Percentiles rank a stretch among this genome's conserved stretches.
Conservation (phyloP, 805 yeast species). For the Yarrowia hollandica region DNA sequence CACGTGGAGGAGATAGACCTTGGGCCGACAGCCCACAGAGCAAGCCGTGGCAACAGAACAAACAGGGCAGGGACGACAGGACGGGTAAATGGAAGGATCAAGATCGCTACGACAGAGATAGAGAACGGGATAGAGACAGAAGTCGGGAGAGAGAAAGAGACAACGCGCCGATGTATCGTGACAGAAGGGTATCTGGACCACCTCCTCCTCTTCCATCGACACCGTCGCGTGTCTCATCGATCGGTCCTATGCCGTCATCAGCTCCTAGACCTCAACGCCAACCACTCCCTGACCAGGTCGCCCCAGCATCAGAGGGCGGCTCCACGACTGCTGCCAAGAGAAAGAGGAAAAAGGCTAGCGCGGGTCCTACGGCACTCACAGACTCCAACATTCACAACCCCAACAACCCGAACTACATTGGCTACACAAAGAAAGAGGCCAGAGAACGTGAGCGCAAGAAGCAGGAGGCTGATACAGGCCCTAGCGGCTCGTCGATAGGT, state of each 20-base stretch:
- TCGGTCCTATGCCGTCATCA: background rate
- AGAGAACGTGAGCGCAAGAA: background rate
- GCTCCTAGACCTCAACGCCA: background rate
- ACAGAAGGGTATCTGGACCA: background rate
- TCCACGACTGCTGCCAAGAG: background rate
- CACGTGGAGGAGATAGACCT: background rate
- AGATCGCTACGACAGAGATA: background rate
- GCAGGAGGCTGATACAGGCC: background rate
- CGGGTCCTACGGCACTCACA: background rate
- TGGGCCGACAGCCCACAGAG: background rate
- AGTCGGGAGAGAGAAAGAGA: background rate
- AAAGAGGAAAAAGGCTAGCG: background rate
- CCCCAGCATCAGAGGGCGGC: background rate
- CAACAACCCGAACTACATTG: constrained; percentile 24
- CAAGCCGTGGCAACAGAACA: background rate
- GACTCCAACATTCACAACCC: constrained; percentile 25
- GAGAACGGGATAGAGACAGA: background rate
- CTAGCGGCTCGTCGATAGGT: background rate
- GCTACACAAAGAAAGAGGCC: constrained; percentile 22
- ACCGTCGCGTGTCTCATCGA: background rate
- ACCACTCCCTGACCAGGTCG: background rate
- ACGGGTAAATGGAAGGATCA: background rate
- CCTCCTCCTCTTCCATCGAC: background rate
- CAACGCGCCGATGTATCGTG: background rate
- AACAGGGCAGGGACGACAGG: too few species aligned